Base-by-base conservation (phyloP, 257 asterid species). In the Leptodermis oblonga region DNA sequence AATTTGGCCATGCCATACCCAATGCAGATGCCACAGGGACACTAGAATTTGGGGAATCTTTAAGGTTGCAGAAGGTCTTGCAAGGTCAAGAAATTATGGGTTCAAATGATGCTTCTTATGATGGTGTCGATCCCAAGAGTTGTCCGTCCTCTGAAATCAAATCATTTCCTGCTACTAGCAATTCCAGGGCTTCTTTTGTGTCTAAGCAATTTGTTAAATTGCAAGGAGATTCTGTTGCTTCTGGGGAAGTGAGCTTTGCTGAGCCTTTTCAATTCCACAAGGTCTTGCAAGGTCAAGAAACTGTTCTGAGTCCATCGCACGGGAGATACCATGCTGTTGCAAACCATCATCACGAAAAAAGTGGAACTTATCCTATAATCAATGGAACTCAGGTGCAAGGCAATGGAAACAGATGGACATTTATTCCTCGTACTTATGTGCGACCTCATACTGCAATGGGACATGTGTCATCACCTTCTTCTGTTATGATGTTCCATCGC, bases 241-340 rank as follows among this genome's bases (percentile, higher is more conserved):
- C 82, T 49, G 68, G 70, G 15, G 84, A 82, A 66, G 76, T 66
- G 28, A 79, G 77, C 62, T 78, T 74, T 70, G 81, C 80, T 62
- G 86, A 87, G 65, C 75, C 96, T 82, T 84, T 76, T 69, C 88
- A 83, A 75, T 85, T 80, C 89, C 84, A 77, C 41, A 86, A 84
- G 97, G 97, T 90, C 97, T 90, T 88, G 96, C 99, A 93, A 90
- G 96, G 97, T 90, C 99, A 90, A 93, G 99, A 93, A 93, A 82
- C 85, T 30, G 22, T 67, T 69, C n/a, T 82, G 36, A 65, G 69
- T 80, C 82, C 82, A 65, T 69, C 86, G 22, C 73, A 75, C 67
- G 83, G 88, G 72, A 78, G 87, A 59, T 76, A 78, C 68, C 77
- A 78, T 20, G 81, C 74, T 37, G 70, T 71, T 31, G 68, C 73